Percentiles rank a stretch among this genome's conserved stretches.
phyloP scores from a whole-genome alignment of 768 basidiomycete genomes.

The Pleurotus djamor region DNA sequence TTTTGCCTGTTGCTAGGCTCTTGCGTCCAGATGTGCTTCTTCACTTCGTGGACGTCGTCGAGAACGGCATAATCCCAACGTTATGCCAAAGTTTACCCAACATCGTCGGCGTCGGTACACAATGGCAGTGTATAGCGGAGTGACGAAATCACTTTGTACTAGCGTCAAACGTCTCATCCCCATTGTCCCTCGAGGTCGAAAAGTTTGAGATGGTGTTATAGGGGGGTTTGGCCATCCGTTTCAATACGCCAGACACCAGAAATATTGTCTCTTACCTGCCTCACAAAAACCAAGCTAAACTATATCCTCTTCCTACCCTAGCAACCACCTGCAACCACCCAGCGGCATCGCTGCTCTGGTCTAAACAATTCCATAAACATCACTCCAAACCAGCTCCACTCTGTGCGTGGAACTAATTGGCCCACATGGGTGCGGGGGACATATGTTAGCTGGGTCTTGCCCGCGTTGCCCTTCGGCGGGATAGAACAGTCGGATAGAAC shows the following conservation, averaged over 20 bases:
- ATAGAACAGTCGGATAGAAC: neutral
- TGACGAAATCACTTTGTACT: neutral
- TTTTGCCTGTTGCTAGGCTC: neutral
- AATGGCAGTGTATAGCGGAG: neutral
- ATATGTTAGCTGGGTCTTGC: neutral
- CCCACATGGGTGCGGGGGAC: neutral
- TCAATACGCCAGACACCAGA: neutral
- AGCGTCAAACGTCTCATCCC: constrained; percentile 6
- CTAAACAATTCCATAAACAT: neutral
- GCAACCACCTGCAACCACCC: too few species aligned
- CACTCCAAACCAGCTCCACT: neutral
- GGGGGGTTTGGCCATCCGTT: neutral
- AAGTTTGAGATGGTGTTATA: neutral
- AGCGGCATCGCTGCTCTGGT: too few species aligned
- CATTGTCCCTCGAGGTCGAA: neutral
- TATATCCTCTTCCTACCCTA: too few species aligned
- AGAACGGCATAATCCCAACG: neutral
- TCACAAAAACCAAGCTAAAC: neutral
- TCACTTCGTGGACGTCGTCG: neutral
- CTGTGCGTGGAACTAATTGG: neutral
- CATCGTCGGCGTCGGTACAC: neutral
- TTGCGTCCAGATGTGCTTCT: neutral
- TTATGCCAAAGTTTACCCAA: neutral
- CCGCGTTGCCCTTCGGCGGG: neutral
- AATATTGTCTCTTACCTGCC: neutral